These are phyloP conservation scores for Magnusiomyces starmeri DNA, from an alignment of 1,139 yeast genomes.

Conservation along the genomic window DNA sequence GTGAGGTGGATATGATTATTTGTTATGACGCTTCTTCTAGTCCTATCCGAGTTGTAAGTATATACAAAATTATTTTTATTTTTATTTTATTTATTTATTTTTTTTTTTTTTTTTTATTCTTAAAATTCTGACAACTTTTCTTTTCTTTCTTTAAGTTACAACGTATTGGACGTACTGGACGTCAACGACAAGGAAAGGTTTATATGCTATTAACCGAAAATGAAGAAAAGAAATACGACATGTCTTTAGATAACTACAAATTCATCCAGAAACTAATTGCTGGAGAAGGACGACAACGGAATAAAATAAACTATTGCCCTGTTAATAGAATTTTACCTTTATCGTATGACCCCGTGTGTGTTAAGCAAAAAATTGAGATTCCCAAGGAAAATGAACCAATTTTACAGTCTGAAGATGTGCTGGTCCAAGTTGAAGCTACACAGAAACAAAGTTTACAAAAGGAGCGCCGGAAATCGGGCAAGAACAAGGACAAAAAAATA, in stretches of 20 bases:
- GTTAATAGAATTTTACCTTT: constrained; percentile 65
- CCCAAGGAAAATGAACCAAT: constrained; percentile 63
- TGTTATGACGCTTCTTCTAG: constrained; percentile 91
- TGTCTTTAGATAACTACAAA: constrained; percentile 79
- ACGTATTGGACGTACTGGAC: constrained; percentile 97
- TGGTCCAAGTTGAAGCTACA: constrained; percentile 41
- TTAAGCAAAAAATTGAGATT: constrained; percentile 50
- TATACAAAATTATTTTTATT: background rate
- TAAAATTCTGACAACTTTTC: background rate
- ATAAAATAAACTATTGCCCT: constrained; percentile 30
- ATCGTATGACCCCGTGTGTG: constrained; percentile 47
- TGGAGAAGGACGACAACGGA: constrained; percentile 13
- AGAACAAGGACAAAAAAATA: constrained; percentile 2
- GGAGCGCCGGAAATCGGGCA: constrained; percentile 11
- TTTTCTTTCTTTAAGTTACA: constrained; percentile 43
- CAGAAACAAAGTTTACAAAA: constrained; percentile 13
- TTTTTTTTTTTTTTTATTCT: background rate
- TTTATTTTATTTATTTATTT: background rate
- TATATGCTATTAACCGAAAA: constrained; percentile 69
- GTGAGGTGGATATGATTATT: constrained; percentile 89
- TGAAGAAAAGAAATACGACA: constrained; percentile 72
- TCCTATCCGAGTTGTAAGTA: constrained; percentile 63
- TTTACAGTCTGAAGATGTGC: constrained; percentile 49
- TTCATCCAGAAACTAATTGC: constrained; percentile 60
- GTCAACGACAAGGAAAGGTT: constrained; percentile 84